Evolutionary conservation across 2,329 filamentous ascomycete genomes (phyloP).

Genomic region (Mycosphaerella arachidis): DNA sequence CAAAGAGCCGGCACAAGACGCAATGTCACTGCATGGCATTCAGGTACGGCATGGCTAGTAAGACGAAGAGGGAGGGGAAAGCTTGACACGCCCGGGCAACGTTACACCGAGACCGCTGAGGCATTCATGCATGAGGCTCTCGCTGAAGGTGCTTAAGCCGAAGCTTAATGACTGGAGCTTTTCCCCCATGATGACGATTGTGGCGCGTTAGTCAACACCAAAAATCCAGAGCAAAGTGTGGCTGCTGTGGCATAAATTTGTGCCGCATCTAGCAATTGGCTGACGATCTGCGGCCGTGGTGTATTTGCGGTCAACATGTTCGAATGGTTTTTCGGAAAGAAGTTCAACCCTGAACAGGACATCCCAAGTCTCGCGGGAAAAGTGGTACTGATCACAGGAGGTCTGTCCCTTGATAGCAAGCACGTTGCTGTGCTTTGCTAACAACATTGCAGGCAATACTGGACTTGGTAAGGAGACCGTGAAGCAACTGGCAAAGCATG

Average conservation of each 20-base stretch:
- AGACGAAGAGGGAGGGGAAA: neutral
- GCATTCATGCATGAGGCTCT: neutral
- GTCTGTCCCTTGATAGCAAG: constrained; percentile 2
- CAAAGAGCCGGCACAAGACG: neutral
- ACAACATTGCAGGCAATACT: constrained; percentile 34
- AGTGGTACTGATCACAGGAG: constrained; percentile 29
- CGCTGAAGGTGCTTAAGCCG: neutral
- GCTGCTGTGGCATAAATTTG: neutral
- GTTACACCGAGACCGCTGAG: neutral
- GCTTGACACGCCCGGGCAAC: neutral
- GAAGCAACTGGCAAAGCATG: constrained; percentile 42
- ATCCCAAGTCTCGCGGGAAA: constrained; percentile 32
- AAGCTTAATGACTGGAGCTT: neutral
- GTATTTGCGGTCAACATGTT: constrained; percentile 8
- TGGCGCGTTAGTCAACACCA: neutral
- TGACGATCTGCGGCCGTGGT: neutral
- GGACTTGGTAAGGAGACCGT: constrained; percentile 48
- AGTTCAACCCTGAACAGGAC: constrained; percentile 29
- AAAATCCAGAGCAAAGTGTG: neutral
- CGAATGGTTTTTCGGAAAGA: constrained; percentile 18
- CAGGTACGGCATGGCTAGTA: neutral
- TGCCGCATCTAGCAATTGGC: neutral
- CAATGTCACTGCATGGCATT: neutral
- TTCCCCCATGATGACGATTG: neutral
- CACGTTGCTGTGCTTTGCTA: neutral